Conservation (phyloP, 2,329 filamentous ascomycete species). For the Talaromyces sp. region DNA sequence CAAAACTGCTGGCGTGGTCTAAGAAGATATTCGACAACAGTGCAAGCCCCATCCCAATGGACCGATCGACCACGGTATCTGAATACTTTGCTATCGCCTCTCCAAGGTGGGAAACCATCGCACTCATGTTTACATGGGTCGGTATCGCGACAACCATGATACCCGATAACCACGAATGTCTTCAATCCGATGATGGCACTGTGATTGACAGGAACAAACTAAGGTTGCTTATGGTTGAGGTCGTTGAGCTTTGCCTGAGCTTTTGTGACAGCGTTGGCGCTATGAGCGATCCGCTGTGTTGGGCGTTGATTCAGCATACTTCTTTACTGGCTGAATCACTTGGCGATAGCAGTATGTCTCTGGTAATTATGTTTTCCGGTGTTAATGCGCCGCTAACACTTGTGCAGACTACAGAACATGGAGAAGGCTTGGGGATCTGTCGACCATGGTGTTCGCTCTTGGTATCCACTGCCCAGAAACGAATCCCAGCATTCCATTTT, state of each 20-base stretch:
- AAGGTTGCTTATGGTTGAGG: conserved; percentile 10
- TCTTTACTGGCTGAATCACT: conserved; percentile 11
- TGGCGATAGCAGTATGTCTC: conserved; percentile 14
- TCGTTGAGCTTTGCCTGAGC: conserved; percentile 16
- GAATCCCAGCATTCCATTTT: conserved; percentile 22
- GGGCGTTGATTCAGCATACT: conserved; percentile 13
- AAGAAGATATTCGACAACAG: conserved; percentile 15
- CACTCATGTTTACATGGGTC: conserved; percentile 13
- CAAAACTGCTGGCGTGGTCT: conserved; percentile 13
- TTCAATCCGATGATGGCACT: conserved; percentile 7
- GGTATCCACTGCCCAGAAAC: conserved; percentile 37
- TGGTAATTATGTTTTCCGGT: neutral
- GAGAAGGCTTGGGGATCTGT: conserved; percentile 40
- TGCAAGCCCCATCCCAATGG: conserved; percentile 6
- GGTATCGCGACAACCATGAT: conserved; percentile 15
- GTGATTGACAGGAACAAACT: conserved; percentile 13
- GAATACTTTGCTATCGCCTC: conserved; percentile 14
- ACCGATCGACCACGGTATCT: conserved; percentile 9
- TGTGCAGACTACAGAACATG: conserved; percentile 38
- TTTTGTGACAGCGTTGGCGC: conserved; percentile 15
- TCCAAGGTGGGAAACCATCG: conserved; percentile 17
- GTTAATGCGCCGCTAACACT: neutral
- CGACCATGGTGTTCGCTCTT: conserved; percentile 38
- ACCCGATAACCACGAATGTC: conserved; percentile 8
- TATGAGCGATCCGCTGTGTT: conserved; percentile 16